Percentiles rank a stretch among this genome's conserved stretches.
phyloP scores from a whole-genome alignment of 306 rosid species.

The Prosopis cineraria region DNA sequence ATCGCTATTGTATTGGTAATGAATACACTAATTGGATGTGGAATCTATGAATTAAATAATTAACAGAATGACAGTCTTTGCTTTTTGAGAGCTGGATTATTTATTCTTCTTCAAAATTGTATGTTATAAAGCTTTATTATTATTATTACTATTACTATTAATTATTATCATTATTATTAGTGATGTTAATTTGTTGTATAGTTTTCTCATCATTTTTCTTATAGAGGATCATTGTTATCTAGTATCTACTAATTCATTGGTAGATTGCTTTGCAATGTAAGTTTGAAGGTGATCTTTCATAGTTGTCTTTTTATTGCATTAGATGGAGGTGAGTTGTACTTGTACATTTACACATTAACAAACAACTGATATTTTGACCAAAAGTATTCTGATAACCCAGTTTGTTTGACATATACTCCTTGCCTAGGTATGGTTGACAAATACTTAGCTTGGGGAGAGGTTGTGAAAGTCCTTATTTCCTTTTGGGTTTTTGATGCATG shows the following conservation, averaged over 20 bases:
- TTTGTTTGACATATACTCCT: not conserved
- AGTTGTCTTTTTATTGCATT: constrained; percentile 13
- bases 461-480: not conserved
- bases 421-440: not conserved
- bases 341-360: not conserved
- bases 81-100: not conserved
- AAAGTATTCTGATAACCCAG: not conserved
- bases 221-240: not conserved
- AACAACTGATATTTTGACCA: not conserved
- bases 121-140: constrained; percentile 4
- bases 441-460: not conserved
- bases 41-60: constrained; percentile 16
- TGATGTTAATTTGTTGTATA: not conserved
- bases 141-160: too few relatives aligned
- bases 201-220: constrained; percentile 16
- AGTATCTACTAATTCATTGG: constrained; percentile 1
- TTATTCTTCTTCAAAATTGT: not conserved
- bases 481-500: too few relatives aligned
- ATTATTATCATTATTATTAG: too few relatives aligned
- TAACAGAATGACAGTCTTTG: not conserved
- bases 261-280: not conserved
- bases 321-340: constrained; percentile 1
- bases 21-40: too few relatives aligned
- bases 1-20: too few relatives aligned
- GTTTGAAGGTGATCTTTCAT: not conserved